Base-by-base conservation (phyloP, 352 stramenopile genomes). In the Globisporangium cystogenes region DNA sequence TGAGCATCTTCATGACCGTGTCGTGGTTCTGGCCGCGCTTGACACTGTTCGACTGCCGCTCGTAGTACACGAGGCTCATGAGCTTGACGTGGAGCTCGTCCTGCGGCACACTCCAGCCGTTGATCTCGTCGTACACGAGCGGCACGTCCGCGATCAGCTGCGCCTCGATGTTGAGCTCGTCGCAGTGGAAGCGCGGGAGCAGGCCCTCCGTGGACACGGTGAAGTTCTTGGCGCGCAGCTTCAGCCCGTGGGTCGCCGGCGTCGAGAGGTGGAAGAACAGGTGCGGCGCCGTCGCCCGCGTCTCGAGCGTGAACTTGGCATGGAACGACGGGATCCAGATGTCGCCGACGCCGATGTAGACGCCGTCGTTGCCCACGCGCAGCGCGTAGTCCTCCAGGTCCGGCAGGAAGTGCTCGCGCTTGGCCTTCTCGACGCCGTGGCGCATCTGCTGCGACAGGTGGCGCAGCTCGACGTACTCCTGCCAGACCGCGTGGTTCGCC, bases 1-100 rank as follows among this genome's bases (percentile, higher is more conserved):
- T 85, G 20, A 91, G 87, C 53, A 87, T 68, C 62, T 87, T 88
- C 64, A 91, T 84, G 18, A 91, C 73, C 12, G 68, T 87, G 59
- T 91, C 80, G 57, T 91, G 75, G 26, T 87, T 76, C 12, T 74
- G 79, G 4, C 69, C 70, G 5, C 62, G 69, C 39, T 87, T 82
- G 20, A 68, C 72, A 26, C 71, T 87, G 40, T 72, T 83, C 33
- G 62, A 53, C 44, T 74, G 64, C 0, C 80, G 70, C 50, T 91
- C 80, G 46, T 89, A 91, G 61, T 91, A 91, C 27, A 72, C 60
- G 12, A 91, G 68, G 39, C 77, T 87, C 64, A 71, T 72, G 20
- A 91, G 62, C 48, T 87, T 75, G 40, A 91, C 76, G 35, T 84
- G 50, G 7, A 91, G 55, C 2, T 83, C 65, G 18, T 87, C 74